A percentile compares a stretch with the other conserved stretches of the same genome.
Conservation (phyloP, 129 eudicot genomes). For the Pittosporum tobira region DNA sequence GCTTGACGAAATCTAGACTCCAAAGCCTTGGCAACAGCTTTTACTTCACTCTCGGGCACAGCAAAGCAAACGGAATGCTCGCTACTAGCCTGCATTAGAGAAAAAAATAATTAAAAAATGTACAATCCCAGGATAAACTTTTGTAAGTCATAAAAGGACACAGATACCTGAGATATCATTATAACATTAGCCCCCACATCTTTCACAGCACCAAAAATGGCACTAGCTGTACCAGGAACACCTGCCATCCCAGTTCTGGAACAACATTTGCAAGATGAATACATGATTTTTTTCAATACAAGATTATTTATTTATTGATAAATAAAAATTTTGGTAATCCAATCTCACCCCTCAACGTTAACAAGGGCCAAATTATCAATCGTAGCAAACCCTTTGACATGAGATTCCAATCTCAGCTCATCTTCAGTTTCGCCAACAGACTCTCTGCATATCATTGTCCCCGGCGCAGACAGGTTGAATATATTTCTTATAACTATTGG, state of each 20-base stretch:
- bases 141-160: neutral
- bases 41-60: constrained; percentile 92
- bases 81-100: constrained; percentile 72
- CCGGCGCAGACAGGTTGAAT: constrained; percentile 93
- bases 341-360: constrained; percentile 97
- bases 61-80: constrained; percentile 99
- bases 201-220: constrained; percentile 84
- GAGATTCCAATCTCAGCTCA: constrained; percentile 36
- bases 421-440: constrained; percentile 41
- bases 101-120: neutral
- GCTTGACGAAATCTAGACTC: constrained; percentile 91
- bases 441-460: constrained; percentile 73
- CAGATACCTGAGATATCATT: constrained; percentile 90
- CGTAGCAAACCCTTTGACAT: constrained; percentile 98
- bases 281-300: no score
- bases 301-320: no score
- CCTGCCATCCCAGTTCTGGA: constrained; percentile 99
- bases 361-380: constrained; percentile 92
- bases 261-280: constrained; percentile 20
- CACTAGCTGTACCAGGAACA: constrained; percentile 99
- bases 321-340: no score
- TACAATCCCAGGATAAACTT: neutral
- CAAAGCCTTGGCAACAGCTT: constrained; percentile 82
- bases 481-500: constrained; percentile 93
- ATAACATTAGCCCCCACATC: constrained; percentile 97